These are phyloP conservation scores for Picea engelmannii DNA, from an alignment of 83 land plant species.

Conservation along the genomic window DNA sequence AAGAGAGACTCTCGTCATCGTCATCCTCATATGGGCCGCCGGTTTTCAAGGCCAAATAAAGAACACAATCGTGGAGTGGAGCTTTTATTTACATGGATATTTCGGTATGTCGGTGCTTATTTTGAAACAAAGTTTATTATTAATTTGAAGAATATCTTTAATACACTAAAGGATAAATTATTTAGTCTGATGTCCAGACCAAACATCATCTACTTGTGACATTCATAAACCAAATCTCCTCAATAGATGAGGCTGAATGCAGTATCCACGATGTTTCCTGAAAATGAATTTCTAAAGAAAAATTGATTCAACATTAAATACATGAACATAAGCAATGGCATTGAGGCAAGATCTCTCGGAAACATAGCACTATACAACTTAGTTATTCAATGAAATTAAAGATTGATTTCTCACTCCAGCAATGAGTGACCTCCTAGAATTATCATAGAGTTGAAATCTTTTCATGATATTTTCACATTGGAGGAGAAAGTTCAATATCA, in stretches of 20 bases:
- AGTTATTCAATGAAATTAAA: no score
- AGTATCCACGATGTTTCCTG: background rate
- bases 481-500: background rate
- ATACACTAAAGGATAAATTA: background rate
- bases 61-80: background rate
- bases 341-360: background rate
- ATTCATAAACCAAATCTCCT: background rate
- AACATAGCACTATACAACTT: background rate
- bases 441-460: background rate
- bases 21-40: no score
- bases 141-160: background rate
- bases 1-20: no score
- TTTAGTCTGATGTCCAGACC: background rate
- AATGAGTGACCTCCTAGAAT: background rate
- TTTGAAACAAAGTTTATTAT: background rate
- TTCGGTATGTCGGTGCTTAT: background rate
- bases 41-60: no score
- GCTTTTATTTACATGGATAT: background rate
- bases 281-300: no score
- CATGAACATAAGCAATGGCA: background rate
- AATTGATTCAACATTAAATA: background rate
- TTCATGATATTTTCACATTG: no score
- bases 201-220: background rate
- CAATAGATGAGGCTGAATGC: no score
- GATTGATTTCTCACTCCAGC: background rate